phyloP scores from a whole-genome alignment of 495 filamentous ascomycete species.

The Collariella sp. region DNA sequence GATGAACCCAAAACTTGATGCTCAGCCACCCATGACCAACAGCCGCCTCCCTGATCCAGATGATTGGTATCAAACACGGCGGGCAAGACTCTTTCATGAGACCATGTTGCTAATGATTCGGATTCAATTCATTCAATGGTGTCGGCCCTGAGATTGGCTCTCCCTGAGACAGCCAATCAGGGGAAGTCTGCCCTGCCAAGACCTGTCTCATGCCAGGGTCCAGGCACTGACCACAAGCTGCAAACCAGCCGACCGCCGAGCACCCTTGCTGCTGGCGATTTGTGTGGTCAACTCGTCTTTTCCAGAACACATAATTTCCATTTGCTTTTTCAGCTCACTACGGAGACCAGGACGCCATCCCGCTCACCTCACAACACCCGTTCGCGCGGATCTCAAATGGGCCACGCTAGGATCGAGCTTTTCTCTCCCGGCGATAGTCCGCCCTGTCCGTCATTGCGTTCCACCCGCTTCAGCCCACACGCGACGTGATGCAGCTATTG shows the following conservation, averaged over 20 bases:
- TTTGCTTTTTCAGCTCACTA: neutral
- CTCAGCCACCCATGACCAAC: too few species aligned
- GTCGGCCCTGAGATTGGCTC: slow-evolving; percentile 13
- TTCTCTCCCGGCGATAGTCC: neutral
- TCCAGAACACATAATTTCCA: slow-evolving; percentile 10
- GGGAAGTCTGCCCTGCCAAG: slow-evolving; percentile 5
- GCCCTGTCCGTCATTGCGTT: neutral
- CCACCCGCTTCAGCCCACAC: neutral
- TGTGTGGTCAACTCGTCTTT: too few species aligned
- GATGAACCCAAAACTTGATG: too few species aligned
- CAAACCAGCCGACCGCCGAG: neutral
- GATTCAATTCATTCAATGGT: neutral
- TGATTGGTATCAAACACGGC: neutral
- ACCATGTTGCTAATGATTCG: too few species aligned
- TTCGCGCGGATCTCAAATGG: neutral
- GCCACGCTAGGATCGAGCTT: neutral
- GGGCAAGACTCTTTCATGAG: too few species aligned
- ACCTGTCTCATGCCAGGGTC: neutral
- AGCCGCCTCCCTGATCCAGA: neutral
- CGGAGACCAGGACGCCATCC: neutral
- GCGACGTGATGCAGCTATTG: slow-evolving; percentile 3
- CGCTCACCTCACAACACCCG: neutral
- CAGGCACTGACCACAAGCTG: neutral
- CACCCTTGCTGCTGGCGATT: slow-evolving; percentile 8
- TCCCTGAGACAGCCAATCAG: slow-evolving; percentile 17